Base-by-base conservation (phyloP, 306 rosid genomes). In the Aeschynomene evenia region DNA sequence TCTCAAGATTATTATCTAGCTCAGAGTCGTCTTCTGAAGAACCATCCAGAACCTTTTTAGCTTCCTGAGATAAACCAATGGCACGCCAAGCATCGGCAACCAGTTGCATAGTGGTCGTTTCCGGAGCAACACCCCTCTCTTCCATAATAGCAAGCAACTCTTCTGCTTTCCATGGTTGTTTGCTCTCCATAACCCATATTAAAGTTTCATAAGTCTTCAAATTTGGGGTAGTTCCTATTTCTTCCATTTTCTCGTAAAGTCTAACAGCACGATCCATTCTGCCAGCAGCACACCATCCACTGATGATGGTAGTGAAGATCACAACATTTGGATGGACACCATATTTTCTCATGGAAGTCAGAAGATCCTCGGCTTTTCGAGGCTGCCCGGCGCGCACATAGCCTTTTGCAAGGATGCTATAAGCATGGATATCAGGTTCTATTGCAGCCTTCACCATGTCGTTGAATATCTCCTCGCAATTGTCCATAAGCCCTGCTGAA, bases 371-470 rank as follows among this genome's bases (percentile, higher is more conserved):
- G 0, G 97, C 98, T 77, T 88, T 87, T 45, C 40, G 82, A 29
- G 97, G 83, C 76, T 88, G 85, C 40, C 96, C 85, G 0, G 96
- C 79, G 0, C 98, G 97, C 9, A 81, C 97, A 24, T 88, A 94
- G 72, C 96, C 98, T 87, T 94, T 94, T 26, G 97, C 97, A 37
- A 94, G 97, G 78, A 94, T 94, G 74, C 97, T 81, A 70, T 85
- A 94, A 18, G 89, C 89, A 21, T 94, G 96, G 71, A 81, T 71
- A 71, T 94, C 98, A 12, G 98, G 96, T 62, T 90, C 98, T 58
- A 88, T 85, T 52, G 78, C 85, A 10, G 89, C 80, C 76, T 81
- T 86, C 51, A 86, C 79, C 97, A 94, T 94, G 81, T 90, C 91
- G 34, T 87, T 75, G 79, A 94, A 94, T 83, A 94, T 81, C 79